Evolutionary conservation across 2,329 filamentous ascomycete genomes (phyloP).

Genomic region (Ambrosiella beaveri): DNA sequence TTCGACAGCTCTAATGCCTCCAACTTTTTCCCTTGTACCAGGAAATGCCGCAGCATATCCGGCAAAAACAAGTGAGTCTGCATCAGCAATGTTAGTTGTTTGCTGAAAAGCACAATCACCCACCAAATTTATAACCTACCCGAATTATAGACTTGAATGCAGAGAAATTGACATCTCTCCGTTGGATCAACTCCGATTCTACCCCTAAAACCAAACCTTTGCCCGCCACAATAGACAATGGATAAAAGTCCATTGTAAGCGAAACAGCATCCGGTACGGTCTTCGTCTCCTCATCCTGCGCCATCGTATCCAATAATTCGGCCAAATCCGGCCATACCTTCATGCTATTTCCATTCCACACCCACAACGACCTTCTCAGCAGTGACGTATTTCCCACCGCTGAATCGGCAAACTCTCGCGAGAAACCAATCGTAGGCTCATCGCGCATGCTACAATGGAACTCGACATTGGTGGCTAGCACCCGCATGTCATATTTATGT

Average conservation of each 20-base stretch:
- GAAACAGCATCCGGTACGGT: slow-evolving; percentile 60
- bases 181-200: slow-evolving; percentile 83
- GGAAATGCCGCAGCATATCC: slow-evolving; percentile 64
- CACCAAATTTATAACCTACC: slow-evolving; percentile 33
- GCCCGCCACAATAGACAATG: slow-evolving; percentile 67
- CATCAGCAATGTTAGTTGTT: background rate
- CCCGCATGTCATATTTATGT: slow-evolving; percentile 94
- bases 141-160: slow-evolving; percentile 77
- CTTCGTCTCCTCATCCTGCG: slow-evolving; percentile 39
- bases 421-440: slow-evolving; percentile 33
- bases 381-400: slow-evolving; percentile 14
- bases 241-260: slow-evolving; percentile 87
- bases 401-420: background rate
- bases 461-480: slow-evolving; percentile 89
- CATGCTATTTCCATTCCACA: slow-evolving; percentile 75
- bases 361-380: slow-evolving; percentile 78
- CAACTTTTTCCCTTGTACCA: slow-evolving; percentile 57
- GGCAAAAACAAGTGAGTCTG: slow-evolving; percentile 88
- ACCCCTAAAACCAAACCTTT: slow-evolving; percentile 84
- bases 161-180: slow-evolving; percentile 79
- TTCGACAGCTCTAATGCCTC: slow-evolving; percentile 69
- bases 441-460: slow-evolving; percentile 90
- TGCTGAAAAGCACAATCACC: background rate
- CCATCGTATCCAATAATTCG: slow-evolving; percentile 58
- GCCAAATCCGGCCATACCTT: slow-evolving; percentile 81